phyloP scores from a whole-genome alignment of 768 basidiomycete species.

The Mycena pura region DNA sequence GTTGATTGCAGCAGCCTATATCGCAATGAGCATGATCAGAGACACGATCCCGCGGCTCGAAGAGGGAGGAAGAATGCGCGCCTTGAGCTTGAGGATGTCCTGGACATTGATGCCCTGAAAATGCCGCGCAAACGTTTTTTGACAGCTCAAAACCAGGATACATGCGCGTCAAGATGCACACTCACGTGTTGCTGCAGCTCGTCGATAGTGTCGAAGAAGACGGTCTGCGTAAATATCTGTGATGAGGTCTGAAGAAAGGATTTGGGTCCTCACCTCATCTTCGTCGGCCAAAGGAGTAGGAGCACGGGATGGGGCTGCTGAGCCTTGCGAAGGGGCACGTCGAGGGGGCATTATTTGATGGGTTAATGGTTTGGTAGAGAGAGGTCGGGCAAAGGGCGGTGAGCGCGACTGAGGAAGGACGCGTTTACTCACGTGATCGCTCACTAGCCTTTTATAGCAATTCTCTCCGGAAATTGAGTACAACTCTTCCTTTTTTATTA shows the following conservation, averaged over 20 bases:
- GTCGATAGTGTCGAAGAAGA: conserved; percentile 81
- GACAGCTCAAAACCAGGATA: conserved; percentile 16
- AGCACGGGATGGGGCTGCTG: conserved; percentile 55
- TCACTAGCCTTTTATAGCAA: neutral
- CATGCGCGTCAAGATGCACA: conserved; percentile 10
- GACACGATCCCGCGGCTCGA: conserved; percentile 5
- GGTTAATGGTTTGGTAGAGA: neutral
- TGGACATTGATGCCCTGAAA: conserved; percentile 91
- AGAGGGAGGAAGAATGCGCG: conserved; percentile 30
- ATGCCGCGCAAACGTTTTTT: conserved; percentile 13
- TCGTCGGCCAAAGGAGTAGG: conserved; percentile 52
- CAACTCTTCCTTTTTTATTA: neutral
- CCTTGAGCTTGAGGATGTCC: conserved; percentile 94
- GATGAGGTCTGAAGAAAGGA: neutral
- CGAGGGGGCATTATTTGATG: conserved; percentile 53
- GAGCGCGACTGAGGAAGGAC: neutral
- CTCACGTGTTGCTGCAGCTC: conserved; percentile 83
- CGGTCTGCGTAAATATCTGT: conserved; percentile 42
- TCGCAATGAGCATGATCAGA: conserved; percentile 9
- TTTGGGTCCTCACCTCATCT: conserved; percentile 40
- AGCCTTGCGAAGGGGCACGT: conserved; percentile 55
- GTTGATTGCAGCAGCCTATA: conserved; percentile 78
- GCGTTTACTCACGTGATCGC: conserved; percentile 15
- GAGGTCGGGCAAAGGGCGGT: neutral
- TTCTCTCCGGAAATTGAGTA: too few relatives aligned